Evolutionary conservation across 352 stramenopile genomes (phyloP).

Genomic region (Phytophthora europaea): DNA sequence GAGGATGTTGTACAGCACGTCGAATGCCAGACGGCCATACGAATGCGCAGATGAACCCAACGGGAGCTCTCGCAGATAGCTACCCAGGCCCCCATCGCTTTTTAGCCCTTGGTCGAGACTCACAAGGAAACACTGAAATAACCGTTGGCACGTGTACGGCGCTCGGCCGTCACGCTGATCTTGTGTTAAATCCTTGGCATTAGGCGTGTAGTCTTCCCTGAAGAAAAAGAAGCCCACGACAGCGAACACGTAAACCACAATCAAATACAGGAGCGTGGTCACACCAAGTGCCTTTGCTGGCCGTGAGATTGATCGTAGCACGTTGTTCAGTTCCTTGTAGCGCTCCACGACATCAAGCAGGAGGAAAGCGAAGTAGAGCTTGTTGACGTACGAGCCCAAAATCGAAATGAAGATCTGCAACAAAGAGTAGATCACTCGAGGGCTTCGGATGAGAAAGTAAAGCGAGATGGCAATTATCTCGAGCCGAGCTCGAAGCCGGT

Average conservation of each 20-base stretch:
- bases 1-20: conserved; percentile 76
- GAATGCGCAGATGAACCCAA: conserved; percentile 49
- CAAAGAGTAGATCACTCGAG: conserved; percentile 68
- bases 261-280: conserved; percentile 75
- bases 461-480: conserved; percentile 54
- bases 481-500: conserved; percentile 28
- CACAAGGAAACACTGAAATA: conserved; percentile 83
- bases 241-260: conserved; percentile 81
- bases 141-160: conserved; percentile 69
- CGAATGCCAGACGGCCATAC: conserved; percentile 70
- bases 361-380: conserved; percentile 84
- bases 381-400: conserved; percentile 72
- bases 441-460: conserved; percentile 61
- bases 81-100: conserved; percentile 66
- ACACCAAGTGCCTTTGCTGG: conserved; percentile 67
- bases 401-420: conserved; percentile 69
- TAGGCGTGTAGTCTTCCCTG: conserved; percentile 64
- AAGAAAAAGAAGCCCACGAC: conserved; percentile 83
- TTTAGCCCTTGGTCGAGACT: conserved; percentile 81
- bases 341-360: conserved; percentile 81
- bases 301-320: conserved; percentile 69
- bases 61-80: conserved; percentile 51
- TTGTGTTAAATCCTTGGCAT: conserved; percentile 30
- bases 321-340: conserved; percentile 82
- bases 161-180: conserved; percentile 44